Percentiles rank a stretch among this genome's conserved stretches.
phyloP scores from a whole-genome alignment of 1,139 yeast species.

The Blastobotrys ciferrii region DNA sequence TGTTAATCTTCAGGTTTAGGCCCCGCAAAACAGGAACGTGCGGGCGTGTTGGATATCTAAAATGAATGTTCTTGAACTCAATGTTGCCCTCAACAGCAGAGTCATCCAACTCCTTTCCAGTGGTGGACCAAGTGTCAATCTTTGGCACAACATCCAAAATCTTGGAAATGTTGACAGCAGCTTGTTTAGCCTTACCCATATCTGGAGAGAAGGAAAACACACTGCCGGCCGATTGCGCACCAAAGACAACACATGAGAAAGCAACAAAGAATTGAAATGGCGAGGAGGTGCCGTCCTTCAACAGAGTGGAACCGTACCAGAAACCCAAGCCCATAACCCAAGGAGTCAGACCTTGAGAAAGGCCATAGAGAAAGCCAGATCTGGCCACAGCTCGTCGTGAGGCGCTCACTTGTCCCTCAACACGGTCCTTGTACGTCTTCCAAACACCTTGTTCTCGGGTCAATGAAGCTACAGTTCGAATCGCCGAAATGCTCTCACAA shows the following conservation, averaged over 20 bases:
- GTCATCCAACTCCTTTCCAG: slow-evolving; percentile 48
- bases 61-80: slow-evolving; percentile 60
- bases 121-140: slow-evolving; percentile 51
- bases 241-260: slow-evolving; percentile 62
- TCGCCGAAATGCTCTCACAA: slow-evolving; percentile 37
- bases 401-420: slow-evolving; percentile 32
- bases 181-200: slow-evolving; percentile 44
- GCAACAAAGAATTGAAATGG: slow-evolving; percentile 39
- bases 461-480: slow-evolving; percentile 39
- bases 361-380: slow-evolving; percentile 35
- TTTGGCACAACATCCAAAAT: slow-evolving; percentile 63
- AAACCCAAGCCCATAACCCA: slow-evolving; percentile 40
- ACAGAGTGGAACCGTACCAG: slow-evolving; percentile 40
- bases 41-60: slow-evolving; percentile 83
- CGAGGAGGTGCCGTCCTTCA: slow-evolving; percentile 30
- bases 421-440: slow-evolving; percentile 29
- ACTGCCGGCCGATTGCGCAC: slow-evolving; percentile 81
- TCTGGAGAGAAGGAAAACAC: slow-evolving; percentile 90
- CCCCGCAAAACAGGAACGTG: slow-evolving; percentile 68
- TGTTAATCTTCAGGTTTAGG: slow-evolving; percentile 60
- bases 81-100: slow-evolving; percentile 51
- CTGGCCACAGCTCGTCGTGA: slow-evolving; percentile 32
- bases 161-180: slow-evolving; percentile 78
- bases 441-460: slow-evolving; percentile 39
- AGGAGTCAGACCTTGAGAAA: slow-evolving; percentile 39